Percentiles rank a stretch among this genome's conserved stretches.
These are phyloP conservation scores for Colletotrichum ledebouriae DNA, from an alignment of 2,329 filamentous ascomycete genomes.

Conservation along the genomic window DNA sequence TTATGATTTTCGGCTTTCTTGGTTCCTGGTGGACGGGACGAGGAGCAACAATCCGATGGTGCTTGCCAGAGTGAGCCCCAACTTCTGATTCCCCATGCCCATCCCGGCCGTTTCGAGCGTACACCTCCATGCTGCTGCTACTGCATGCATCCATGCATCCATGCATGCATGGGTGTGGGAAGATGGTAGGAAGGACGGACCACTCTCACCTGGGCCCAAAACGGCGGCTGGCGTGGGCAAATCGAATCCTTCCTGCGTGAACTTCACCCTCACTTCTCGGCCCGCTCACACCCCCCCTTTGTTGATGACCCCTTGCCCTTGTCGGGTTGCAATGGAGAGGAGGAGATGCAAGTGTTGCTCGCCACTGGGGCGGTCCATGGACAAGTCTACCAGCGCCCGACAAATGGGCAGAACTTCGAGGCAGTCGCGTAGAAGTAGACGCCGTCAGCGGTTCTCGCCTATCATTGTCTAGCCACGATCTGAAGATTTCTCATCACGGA, in stretches of 20 bases:
- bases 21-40: conserved; percentile 24
- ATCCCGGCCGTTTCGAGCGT: conserved; percentile 23
- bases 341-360: conserved; percentile 14
- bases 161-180: conserved; percentile 30
- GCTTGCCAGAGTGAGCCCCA: conserved; percentile 26
- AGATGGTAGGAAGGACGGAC: conserved; percentile 32
- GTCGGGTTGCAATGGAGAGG: neutral
- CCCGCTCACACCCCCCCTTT: conserved; percentile 19
- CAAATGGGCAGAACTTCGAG: neutral
- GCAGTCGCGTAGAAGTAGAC: neutral
- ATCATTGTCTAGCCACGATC: neutral
- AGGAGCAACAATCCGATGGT: conserved; percentile 28
- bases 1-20: conserved; percentile 41
- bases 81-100: conserved; percentile 23
- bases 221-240: conserved; percentile 36
- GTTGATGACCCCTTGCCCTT: conserved; percentile 11
- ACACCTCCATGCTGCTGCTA: neutral
- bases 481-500: neutral
- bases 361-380: conserved; percentile 21
- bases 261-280: neutral
- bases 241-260: conserved; percentile 29
- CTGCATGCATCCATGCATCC: conserved; percentile 35
- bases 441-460: conserved; percentile 28
- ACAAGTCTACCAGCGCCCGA: conserved; percentile 24
- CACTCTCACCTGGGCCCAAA: conserved; percentile 35